Base-by-base conservation (phyloP, 257 asterid genomes). In the Eustoma russellianum region DNA sequence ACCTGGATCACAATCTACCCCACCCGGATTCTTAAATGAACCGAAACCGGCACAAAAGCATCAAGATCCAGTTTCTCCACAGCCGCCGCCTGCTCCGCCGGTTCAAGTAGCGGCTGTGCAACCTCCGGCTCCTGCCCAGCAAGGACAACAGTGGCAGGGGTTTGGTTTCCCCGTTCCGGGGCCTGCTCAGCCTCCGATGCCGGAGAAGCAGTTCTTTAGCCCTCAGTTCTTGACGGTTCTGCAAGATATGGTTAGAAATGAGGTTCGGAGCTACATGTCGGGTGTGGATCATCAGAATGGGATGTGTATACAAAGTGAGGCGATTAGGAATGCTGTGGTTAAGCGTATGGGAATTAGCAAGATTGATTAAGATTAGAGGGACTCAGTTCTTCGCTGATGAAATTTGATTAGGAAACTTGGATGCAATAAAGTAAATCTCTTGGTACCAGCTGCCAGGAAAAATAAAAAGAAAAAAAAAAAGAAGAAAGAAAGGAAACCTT, bases 181-280 rank as follows among this genome's bases (percentile, higher is more conserved):
- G 5, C 35, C 73, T 0, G 45, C 33, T 28, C 46, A 49, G 7
- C 12, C 64, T 9, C 33, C 41, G 0, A 17, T 34, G 7, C 56
- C 24, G n/a, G 93, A 83, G 54, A 71, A 72, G n/a, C 91, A 75
- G 79, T 79, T 86, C 48, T 81, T 86, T 56, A 81, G 77, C 51
- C 59, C 66, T 3, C 92, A 83, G 62, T 83, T 86, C 33, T 52
- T 86, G 74, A 74, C 73, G 5, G 77, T 72, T 50, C 57, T 86
- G 82, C 86, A 83, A 74, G 96, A 79, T 16, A 79, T 81, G 86
- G 81, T 86, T 40, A 77, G 81, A 65, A 78, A 70, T 41, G 93
- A 85, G 62, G 89, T 85, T 34, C 66, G 82, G 77, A 86, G 57
- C 56, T 86, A 73, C 73, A 79, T 86, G 92, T 70, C 75, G 1